Conservation (phyloP, 768 basidiomycete species). For the Pisolithus albus region DNA sequence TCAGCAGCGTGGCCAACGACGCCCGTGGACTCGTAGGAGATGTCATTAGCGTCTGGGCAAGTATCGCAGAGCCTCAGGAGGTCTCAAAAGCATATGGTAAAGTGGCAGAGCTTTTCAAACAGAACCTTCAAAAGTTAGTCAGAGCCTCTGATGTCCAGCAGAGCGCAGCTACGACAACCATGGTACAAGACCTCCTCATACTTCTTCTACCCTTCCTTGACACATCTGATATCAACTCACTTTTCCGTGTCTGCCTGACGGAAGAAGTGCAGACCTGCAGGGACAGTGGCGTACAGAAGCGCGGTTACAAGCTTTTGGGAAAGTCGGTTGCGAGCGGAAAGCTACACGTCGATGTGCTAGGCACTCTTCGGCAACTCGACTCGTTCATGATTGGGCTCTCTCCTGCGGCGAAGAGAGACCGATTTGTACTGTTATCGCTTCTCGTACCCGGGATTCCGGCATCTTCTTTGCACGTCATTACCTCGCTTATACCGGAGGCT, state of each 20-base stretch:
- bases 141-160: slow-evolving; percentile 27
- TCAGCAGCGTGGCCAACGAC: slow-evolving; percentile 75
- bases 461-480: slow-evolving; percentile 73
- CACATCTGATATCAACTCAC: slow-evolving; percentile 45
- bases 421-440: slow-evolving; percentile 65
- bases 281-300: slow-evolving; percentile 91
- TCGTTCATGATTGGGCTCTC: slow-evolving; percentile 57
- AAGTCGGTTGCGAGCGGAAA: slow-evolving; percentile 64
- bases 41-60: slow-evolving; percentile 81
- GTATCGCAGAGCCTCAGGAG: slow-evolving; percentile 72
- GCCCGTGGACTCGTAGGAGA: slow-evolving; percentile 73
- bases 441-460: slow-evolving; percentile 66
- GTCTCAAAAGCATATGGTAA: slow-evolving; percentile 77
- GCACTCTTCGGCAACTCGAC: slow-evolving; percentile 58
- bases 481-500: slow-evolving; percentile 86
- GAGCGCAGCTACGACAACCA: slow-evolving; percentile 44
- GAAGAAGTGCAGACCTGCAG: slow-evolving; percentile 61
- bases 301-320: slow-evolving; percentile 83
- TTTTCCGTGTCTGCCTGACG: slow-evolving; percentile 68
- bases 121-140: slow-evolving; percentile 45
- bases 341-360: slow-evolving; percentile 47
- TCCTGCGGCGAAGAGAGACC: slow-evolving; percentile 91
- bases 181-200: slow-evolving; percentile 79
- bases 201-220: slow-evolving; percentile 76
- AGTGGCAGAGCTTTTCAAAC: slow-evolving; percentile 62